Base-by-base conservation (phyloP, 345 rosid species). In the Citrus maxima region DNA sequence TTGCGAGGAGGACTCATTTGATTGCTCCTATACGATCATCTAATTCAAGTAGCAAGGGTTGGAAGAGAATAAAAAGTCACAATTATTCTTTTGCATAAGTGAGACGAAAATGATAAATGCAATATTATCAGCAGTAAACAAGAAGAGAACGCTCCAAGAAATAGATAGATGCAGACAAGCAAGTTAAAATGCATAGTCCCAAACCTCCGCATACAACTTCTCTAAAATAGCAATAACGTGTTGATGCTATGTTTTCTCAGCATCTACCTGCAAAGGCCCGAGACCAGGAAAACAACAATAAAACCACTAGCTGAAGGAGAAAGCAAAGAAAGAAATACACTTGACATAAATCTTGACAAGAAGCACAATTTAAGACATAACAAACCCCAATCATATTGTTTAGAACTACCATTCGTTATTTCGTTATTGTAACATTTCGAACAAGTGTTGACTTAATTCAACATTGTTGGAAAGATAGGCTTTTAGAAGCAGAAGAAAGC, bases 181-280 rank as follows among this genome's bases (percentile, higher is more conserved):
- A 58, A 73, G 58, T 69, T 66, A 28, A 16, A 28, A 51, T 7
- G 22, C 58, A 56, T 2, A 49, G 61, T 30, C 71, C 82, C 92
- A 78, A 68, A 96, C 99, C 97, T 94, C 93, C 13, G 90, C 82
- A 66, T 91, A 82, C 38, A 94, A 88, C 84, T 88, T 89, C 78
- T 96, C 98, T 46, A 96, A 88, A 79, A 86, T 87, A 81, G 82
- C 82, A 82, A 93, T 90, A 80, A 89, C 85, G 34, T 77, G 89
- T 79, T 82, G 94, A 89, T 93, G 98, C 82, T 91, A 94, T 67
- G 89, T 77, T 87, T 86, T 92, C 88, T 96, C 98, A 0, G 97
- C 94, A 84, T 96, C 95, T 79, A 92, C 92, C 98, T 95, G 89
- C 69, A 70, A 79, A 77, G 64, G 63, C 32, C 70, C 77, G 80